phyloP scores from a whole-genome alignment of 1,284 basidiomycete genomes.

The Cryptococcus depauperatus region DNA sequence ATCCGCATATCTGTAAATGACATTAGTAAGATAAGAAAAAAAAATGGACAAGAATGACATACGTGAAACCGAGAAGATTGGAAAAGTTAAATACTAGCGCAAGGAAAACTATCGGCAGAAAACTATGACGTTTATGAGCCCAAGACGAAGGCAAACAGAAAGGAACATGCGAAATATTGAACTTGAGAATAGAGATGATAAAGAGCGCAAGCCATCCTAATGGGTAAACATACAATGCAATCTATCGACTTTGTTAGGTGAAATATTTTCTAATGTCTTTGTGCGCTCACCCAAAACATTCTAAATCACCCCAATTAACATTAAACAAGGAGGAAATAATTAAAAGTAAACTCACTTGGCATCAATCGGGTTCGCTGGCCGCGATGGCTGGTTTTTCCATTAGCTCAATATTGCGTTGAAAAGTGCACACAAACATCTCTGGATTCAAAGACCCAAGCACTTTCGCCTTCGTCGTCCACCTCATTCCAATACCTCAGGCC shows the following conservation, averaged over 20 bases:
- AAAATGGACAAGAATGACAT: constrained; percentile 44
- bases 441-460: constrained; percentile 91
- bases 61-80: constrained; percentile 86
- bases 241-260: constrained; percentile 47
- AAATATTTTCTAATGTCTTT: too few species aligned
- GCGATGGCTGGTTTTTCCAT: constrained; percentile 58
- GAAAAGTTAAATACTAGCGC: constrained; percentile 86
- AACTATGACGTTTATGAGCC: constrained; percentile 44
- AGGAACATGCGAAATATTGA: constrained; percentile 64
- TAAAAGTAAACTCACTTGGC: constrained; percentile 56
- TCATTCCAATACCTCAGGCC: constrained; percentile 95
- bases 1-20: constrained; percentile 64
- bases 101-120: constrained; percentile 76
- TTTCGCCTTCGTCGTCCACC: constrained; percentile 91
- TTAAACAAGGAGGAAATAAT: not conserved
- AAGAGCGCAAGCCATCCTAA: constrained; percentile 74
- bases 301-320: constrained; percentile 46
- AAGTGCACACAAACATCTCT: constrained; percentile 63
- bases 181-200: constrained; percentile 77
- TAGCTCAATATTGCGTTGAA: not conserved
- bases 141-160: constrained; percentile 5
- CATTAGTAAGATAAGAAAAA: constrained; percentile 3
- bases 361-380: constrained; percentile 81
- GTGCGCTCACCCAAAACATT: constrained; percentile 75
- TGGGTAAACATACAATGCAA: constrained; percentile 83